Base-by-base conservation (phyloP, 768 basidiomycete genomes). In the Lentinula boryana region DNA sequence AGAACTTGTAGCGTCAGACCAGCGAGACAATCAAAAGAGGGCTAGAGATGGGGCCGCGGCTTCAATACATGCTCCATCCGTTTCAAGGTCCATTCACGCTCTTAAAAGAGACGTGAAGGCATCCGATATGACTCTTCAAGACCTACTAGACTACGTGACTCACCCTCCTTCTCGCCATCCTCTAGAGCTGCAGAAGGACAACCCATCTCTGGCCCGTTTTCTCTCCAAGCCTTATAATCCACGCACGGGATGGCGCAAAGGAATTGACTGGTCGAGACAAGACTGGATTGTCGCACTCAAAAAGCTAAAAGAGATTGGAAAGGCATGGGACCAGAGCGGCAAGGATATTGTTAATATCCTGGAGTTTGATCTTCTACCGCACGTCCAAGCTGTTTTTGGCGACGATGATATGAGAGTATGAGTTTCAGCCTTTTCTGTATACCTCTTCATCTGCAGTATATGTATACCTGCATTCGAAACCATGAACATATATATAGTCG, bases 211-310 rank as follows among this genome's bases (percentile, higher is more conserved):
- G 46, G 78, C 78, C 31, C 72, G 75, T 36, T 89, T 88, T 68
- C 71, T 86, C 56, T 77, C 71, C 57, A 73, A 73, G 51, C 79
- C 84, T 44, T 78, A 81, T 63, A 68, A 72, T 38, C 74, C 72
- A 21, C 71, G 62, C 32, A 49, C 58, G 2, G 88, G 87, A 0
- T 81, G 82, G 15, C 80, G 88, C 50, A 72, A 81, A n/a, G 91
- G 91, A 1, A 81, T 84, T 66, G 88, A 92, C 63, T 93, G 89
- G 89, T 77, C 86, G 12, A 75, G 81, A 50, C 74, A 77, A 56
- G 88, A 86, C 65, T 93, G 91, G 90, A 74, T 79, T 63, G 75
- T 80, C 12, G 81, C 75, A 32, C 68, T 88, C 60, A 65, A 65
- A 6, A 76, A 74, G 54, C 65, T 93, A 67, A 71, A 68, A 35